Conservation (phyloP, 176 grass and related monocot genomes). For the Carex cristatella region DNA sequence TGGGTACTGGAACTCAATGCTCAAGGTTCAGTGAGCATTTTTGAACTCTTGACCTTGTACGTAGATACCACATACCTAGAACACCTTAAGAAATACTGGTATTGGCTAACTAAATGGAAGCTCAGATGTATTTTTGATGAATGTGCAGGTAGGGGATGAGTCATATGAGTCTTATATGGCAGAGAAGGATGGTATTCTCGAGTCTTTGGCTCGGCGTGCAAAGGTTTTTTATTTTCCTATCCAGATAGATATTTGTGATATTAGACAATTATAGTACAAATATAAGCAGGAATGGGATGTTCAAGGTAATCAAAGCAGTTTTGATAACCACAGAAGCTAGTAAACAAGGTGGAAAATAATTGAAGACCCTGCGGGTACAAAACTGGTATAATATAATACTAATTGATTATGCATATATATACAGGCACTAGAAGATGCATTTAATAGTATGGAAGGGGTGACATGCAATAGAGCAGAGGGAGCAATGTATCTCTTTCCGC, state of each 20-base stretch:
- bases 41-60: background rate
- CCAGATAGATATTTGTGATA: background rate
- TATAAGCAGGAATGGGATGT: too few relatives aligned
- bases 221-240: constrained; percentile 40
- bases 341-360: background rate
- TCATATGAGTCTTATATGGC: constrained; percentile 75
- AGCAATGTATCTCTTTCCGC: constrained; percentile 96
- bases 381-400: background rate
- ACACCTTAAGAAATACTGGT: background rate
- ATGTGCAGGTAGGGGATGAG: constrained; percentile 75
- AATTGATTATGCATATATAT: constrained; percentile 1
- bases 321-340: too few relatives aligned
- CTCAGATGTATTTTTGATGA: constrained; percentile 3
- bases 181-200: constrained; percentile 79
- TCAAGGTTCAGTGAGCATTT: background rate
- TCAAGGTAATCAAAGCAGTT: too few relatives aligned
- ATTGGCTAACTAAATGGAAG: background rate
- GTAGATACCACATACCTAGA: background rate
- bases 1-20: background rate
- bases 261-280: too few relatives aligned
- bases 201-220: constrained; percentile 76
- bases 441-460: constrained; percentile 85
- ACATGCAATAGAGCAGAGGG: constrained; percentile 96
- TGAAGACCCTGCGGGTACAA: background rate
- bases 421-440: constrained; percentile 95